phyloP scores from a whole-genome alignment of 306 rosid genomes.

The Inga laurina region DNA sequence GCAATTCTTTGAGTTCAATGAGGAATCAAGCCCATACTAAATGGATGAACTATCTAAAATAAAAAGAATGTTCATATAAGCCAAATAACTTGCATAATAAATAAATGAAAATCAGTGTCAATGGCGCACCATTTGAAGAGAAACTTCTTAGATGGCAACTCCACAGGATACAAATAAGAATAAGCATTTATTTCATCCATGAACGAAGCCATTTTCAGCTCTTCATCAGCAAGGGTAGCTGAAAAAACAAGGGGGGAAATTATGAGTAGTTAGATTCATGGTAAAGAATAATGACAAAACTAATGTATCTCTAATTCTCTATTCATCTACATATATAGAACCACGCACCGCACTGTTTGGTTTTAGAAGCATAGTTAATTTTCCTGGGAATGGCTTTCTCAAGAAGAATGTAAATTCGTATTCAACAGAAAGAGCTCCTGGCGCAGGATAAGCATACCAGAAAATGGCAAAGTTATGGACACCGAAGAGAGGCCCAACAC shows the following conservation, averaged over 20 bases:
- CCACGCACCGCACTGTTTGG: background rate
- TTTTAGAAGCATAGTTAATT: conserved; percentile 1
- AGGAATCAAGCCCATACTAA: background rate
- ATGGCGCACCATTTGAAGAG: conserved; percentile 76
- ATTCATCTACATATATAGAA: background rate
- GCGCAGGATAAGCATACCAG: conserved; percentile 6
- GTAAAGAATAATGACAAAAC: conserved; percentile 11
- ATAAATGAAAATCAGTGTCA: background rate
- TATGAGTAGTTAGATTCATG: background rate
- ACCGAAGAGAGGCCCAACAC: conserved; percentile 6
- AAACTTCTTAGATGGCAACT: conserved; percentile 69
- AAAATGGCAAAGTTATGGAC: background rate
- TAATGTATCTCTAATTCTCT: conserved; percentile 12
- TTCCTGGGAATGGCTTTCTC: background rate
- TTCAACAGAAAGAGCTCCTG: background rate
- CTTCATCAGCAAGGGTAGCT: conserved; percentile 72
- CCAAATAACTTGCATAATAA: background rate
- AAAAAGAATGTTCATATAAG: background rate
- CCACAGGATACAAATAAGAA: conserved; percentile 77
- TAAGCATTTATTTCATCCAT: conserved; percentile 77
- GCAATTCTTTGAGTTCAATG: background rate
- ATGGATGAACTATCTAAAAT: background rate
- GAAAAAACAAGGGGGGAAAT: background rate
- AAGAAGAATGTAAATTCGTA: background rate
- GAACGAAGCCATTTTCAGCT: conserved; percentile 62